Percentiles rank a stretch among this genome's conserved stretches.
Evolutionary conservation across 2,329 filamentous ascomycete genomes (phyloP).

Genomic region (Davidsoniella neocaledoniae): DNA sequence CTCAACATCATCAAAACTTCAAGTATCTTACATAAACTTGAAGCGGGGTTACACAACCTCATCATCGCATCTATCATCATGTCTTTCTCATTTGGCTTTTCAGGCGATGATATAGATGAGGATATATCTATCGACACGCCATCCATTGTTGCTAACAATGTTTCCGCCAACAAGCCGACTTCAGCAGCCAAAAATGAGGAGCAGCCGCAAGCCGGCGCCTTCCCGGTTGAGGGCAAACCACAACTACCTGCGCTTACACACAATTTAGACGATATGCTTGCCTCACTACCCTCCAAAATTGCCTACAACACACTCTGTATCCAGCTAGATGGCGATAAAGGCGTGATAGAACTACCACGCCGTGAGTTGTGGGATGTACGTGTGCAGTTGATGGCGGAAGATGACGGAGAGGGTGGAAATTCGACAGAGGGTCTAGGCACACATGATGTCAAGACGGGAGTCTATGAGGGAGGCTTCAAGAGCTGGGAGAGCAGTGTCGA

Average conservation of each 20-base stretch:
- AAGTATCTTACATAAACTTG: neutral
- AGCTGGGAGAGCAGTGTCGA: conserved; percentile 80
- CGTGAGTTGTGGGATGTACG: conserved; percentile 70
- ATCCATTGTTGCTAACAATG: conserved; percentile 13
- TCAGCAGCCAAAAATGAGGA: conserved; percentile 1
- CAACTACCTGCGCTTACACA: conserved; percentile 39
- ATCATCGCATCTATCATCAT: conserved; percentile 15
- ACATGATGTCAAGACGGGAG: conserved; percentile 62
- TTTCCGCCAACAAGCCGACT: conserved; percentile 15
- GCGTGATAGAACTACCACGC: conserved; percentile 42
- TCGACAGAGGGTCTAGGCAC: conserved; percentile 35
- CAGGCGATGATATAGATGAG: conserved; percentile 47
- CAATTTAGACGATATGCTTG: conserved; percentile 33
- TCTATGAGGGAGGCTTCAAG: conserved; percentile 80
- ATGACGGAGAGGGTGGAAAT: conserved; percentile 26
- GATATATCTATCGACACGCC: conserved; percentile 19
- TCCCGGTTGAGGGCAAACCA: conserved; percentile 44
- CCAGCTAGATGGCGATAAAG: conserved; percentile 22
- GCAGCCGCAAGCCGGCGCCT: conserved; percentile 27
- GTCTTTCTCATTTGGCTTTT: conserved; percentile 45
- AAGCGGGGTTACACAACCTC: neutral
- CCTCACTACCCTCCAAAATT: conserved; percentile 53
- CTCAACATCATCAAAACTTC: no score
- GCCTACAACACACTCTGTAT: conserved; percentile 48
- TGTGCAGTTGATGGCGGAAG: conserved; percentile 64